A percentile compares a stretch with the other conserved stretches of the same genome.
phyloP scores from a whole-genome alignment of 140 eudicot species.

The Flaveria floridana region DNA sequence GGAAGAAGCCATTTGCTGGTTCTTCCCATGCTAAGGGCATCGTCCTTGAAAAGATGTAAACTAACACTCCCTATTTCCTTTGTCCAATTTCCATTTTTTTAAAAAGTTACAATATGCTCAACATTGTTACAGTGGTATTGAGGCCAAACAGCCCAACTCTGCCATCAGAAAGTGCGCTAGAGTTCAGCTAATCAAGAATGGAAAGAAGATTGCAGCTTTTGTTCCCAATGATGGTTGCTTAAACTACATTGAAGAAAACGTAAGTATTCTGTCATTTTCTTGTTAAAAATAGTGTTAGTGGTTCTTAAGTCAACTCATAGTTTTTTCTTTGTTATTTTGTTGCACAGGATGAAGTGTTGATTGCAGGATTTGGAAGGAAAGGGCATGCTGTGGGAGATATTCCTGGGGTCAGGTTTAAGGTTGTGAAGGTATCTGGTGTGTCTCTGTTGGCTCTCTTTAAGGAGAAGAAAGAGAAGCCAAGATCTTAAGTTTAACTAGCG shows the following conservation, averaged over 20 bases:
- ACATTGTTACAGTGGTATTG: conserved; percentile 53
- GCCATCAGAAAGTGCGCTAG: conserved; percentile 84
- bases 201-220: conserved; percentile 81
- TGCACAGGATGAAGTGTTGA: conserved; percentile 70
- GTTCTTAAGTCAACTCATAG: not conserved
- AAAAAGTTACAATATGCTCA: not conserved
- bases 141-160: conserved; percentile 76
- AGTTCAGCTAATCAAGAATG: conserved; percentile 72
- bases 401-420: conserved; percentile 88
- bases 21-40: conserved; percentile 67
- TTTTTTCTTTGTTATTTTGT: not conserved
- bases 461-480: conserved; percentile 91
- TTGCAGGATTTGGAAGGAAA: conserved; percentile 86
- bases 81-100: not conserved
- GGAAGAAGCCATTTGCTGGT: conserved; percentile 72
- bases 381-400: conserved; percentile 93
- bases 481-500: conserved; percentile 45
- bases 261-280: conserved; percentile 26
- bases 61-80: not conserved
- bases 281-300: not conserved
- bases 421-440: conserved; percentile 87
- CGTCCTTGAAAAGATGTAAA: conserved; percentile 63
- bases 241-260: conserved; percentile 76
- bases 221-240: conserved; percentile 80
- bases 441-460: conserved; percentile 77